phyloP scores from a whole-genome alignment of 78 protist species.

The Dictyostelium purpureum region DNA sequence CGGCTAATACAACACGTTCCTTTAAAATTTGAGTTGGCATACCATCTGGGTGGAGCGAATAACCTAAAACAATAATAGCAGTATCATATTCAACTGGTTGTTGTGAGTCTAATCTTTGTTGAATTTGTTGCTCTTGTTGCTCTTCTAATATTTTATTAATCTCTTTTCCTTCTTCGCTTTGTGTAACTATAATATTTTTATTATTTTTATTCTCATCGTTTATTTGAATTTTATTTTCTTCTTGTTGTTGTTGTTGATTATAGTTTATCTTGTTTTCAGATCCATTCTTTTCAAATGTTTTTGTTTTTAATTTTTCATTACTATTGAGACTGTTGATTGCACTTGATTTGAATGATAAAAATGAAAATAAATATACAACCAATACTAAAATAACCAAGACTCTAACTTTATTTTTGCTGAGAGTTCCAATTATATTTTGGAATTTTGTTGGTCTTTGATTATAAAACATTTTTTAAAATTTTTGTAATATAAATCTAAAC shows the following conservation, averaged over 20 bases:
- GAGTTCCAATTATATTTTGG: not conserved
- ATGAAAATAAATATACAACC: not conserved
- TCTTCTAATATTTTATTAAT: too few species aligned
- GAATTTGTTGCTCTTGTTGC: too few species aligned
- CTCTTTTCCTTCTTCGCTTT: too few species aligned
- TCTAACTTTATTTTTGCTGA: constrained; percentile 4
- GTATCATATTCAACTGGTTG: not conserved
- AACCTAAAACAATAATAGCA: constrained; percentile 29
- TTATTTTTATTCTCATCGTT: too few species aligned
- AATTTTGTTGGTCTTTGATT: not conserved
- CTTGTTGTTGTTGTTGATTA: too few species aligned
- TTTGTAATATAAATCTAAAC: too few species aligned
- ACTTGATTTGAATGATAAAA: constrained; percentile 7
- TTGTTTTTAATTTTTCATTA: not conserved
- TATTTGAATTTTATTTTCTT: too few species aligned
- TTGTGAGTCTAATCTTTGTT: too few species aligned
- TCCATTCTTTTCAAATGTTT: not conserved
- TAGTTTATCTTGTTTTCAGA: too few species aligned
- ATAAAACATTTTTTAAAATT: not conserved
- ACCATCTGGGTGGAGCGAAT: constrained; percentile 41
- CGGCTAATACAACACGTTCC: constrained; percentile 44
- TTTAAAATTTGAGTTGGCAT: constrained; percentile 66
- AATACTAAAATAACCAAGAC: not conserved
- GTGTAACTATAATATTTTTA: too few species aligned
- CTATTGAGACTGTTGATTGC: not conserved